phyloP scores from a whole-genome alignment of 202 grass and related monocot genomes.

The Saccharum hybrid region DNA sequence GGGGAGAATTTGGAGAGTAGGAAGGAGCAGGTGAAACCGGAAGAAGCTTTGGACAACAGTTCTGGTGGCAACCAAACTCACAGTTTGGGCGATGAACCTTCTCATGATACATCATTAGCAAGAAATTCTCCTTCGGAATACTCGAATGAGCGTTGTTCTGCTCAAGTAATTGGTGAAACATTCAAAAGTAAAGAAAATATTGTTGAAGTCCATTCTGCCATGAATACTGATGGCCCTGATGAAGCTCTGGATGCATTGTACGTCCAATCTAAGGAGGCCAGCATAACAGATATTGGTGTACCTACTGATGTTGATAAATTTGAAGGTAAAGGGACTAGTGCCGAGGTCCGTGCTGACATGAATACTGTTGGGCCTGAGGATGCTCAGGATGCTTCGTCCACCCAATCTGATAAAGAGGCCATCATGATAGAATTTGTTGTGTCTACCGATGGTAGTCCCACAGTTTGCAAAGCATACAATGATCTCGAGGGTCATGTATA shows the following conservation, averaged over 20 bases:
- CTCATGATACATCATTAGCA: constrained; percentile 18
- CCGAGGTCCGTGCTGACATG: constrained; percentile 4
- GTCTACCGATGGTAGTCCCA: not conserved
- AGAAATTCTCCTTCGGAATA: constrained; percentile 15
- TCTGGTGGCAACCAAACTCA: not conserved
- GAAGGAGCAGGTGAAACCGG: constrained; percentile 1
- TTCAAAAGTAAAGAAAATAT: constrained; percentile 27
- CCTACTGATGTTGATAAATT: not conserved
- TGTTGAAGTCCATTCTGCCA: constrained; percentile 3
- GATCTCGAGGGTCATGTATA: constrained; percentile 41
- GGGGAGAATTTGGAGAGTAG: constrained; percentile 15
- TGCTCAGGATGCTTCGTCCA: constrained; percentile 9
- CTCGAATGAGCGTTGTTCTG: constrained; percentile 11
- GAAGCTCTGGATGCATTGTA: constrained; percentile 18
- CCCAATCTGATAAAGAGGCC: constrained; percentile 20
- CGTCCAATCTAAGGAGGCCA: constrained; percentile 4
- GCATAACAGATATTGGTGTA: constrained; percentile 11
- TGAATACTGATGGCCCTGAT: constrained; percentile 37
- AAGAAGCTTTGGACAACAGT: constrained; percentile 35
- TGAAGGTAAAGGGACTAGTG: constrained; percentile 26
- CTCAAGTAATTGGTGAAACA: constrained; percentile 28
- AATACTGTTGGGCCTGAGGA: constrained; percentile 40
- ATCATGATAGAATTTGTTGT: constrained; percentile 24
- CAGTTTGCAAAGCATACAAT: constrained; percentile 22
- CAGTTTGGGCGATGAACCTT: constrained; percentile 28